Evolutionary conservation across 176 grass and related monocot genomes (phyloP), one percentile per base, ranked within the genome.

Genomic region (Triticum aestivum): DNA sequence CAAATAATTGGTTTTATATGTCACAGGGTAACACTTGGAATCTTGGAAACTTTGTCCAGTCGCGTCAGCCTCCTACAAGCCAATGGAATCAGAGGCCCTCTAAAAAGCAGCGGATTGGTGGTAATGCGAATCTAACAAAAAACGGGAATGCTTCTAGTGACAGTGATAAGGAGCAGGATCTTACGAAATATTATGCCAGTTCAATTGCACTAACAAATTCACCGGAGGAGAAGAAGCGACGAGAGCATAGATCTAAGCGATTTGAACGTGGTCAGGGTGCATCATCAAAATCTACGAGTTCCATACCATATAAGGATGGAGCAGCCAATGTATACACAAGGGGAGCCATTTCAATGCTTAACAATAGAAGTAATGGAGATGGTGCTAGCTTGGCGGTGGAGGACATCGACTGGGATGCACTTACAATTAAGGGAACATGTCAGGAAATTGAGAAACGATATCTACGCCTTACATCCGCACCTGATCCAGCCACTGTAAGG

Each of bases 401-500:
- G 86, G 96, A 98, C 90, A 86, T 95, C 63, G 89, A 98, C 78
- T 94, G 96, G 96, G 93, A 98, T 91, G 89, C 93, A 65, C 84
- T 98, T 85, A 95, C 96, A 85, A 88, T 98, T 37, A 95, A 95
- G 72, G 96, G 96, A 83, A 95, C 93, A 73, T 95, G 91, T 80
- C 96, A 98, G 70, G 81, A 95, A 83, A 94, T 94, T 76, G 93
- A 98, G 89, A 98, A 98, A 87, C 61, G 18, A 61, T 98, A 95
- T 81, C 91, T 95, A 42, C 93, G 89, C 77, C 96, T 98, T 88
- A 98, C 93, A 87, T 89, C 84, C 69, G 96, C 96, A 18, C 96
- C 96, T 88, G 93, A 98, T 86, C 96, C 93, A 86, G 74, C 86
- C 44, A 87, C 89, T 84, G 95, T 98, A 84, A 91, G 77, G 73